Percentiles rank a stretch among this genome's conserved stretches.
phyloP scores from a whole-genome alignment of 1,284 basidiomycete species.

The Hymenochaete sp. region DNA sequence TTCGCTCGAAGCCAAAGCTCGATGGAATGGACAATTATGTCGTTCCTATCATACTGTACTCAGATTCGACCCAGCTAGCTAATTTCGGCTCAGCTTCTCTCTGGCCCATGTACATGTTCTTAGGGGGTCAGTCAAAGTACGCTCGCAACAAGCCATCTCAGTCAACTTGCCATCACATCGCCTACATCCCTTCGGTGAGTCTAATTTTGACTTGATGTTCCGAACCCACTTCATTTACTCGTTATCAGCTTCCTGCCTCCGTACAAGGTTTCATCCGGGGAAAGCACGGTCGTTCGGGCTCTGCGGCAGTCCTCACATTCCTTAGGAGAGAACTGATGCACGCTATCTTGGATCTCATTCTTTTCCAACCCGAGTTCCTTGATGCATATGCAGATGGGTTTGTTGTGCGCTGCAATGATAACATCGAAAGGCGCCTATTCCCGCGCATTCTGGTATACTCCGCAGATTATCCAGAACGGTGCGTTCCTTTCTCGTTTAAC shows the following conservation, averaged over 20 bases:
- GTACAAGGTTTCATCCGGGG: not conserved
- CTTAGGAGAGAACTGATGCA: conserved; percentile 29
- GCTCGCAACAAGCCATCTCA: conserved; percentile 10
- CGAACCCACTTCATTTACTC: conserved; percentile 13
- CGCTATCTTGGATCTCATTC: conserved; percentile 23
- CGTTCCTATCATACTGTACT: conserved; percentile 26
- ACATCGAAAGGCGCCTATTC: conserved; percentile 25
- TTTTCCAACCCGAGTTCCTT: conserved; percentile 24
- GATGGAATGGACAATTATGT: conserved; percentile 22
- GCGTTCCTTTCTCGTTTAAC: conserved; percentile 11
- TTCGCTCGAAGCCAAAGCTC: not conserved
- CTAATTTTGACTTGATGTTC: conserved; percentile 15
- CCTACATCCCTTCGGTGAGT: conserved; percentile 26
- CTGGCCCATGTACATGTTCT: conserved; percentile 27
- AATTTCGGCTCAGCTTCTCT: conserved; percentile 24
- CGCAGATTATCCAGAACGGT: conserved; percentile 36
- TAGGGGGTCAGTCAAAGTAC: conserved; percentile 27
- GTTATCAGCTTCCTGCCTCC: conserved; percentile 21
- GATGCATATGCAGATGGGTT: conserved; percentile 27
- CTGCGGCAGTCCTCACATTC: conserved; percentile 23
- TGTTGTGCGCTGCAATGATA: conserved; percentile 26
- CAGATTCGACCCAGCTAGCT: conserved; percentile 25
- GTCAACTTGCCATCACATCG: conserved; percentile 25
- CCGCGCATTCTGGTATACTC: conserved; percentile 30
- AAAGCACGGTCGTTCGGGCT: not conserved